These are phyloP conservation scores for Madurella fahalii DNA, from an alignment of 2,329 filamentous ascomycete genomes.

Conservation along the genomic window DNA sequence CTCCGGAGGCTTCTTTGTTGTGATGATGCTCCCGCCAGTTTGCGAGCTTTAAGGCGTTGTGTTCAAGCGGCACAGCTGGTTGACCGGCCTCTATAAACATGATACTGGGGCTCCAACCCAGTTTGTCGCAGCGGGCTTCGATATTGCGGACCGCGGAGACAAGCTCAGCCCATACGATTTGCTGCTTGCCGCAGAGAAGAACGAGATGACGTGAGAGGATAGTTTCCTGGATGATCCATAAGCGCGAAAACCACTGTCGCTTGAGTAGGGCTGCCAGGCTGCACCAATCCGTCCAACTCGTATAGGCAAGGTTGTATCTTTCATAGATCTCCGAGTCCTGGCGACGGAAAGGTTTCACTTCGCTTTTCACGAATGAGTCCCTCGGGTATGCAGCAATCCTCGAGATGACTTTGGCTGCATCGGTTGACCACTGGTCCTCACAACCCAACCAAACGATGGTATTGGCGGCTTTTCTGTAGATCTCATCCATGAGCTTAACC, in stretches of 20 bases:
- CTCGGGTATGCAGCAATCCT: constrained; percentile 6
- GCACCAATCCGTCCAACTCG: constrained; percentile 15
- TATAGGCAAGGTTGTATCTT: constrained; percentile 2
- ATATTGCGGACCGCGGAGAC: constrained; percentile 10
- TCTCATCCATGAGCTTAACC: constrained; percentile 14
- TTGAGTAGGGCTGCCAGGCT: constrained; percentile 15
- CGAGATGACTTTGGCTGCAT: constrained; percentile 2
- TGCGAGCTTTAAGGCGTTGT: constrained; percentile 11
- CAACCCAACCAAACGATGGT: constrained; percentile 14
- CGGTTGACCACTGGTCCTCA: constrained; percentile 6
- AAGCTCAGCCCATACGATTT: constrained; percentile 4
- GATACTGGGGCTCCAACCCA: constrained; percentile 13
- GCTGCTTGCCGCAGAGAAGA: constrained; percentile 8
- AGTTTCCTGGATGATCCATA: constrained; percentile 17
- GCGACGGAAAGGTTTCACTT: constrained; percentile 4
- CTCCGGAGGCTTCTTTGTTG: background rate
- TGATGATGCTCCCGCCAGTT: constrained; percentile 10
- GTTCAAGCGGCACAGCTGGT: constrained; percentile 13
- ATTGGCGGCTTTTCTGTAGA: constrained; percentile 8
- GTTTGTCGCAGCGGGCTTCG: constrained; percentile 8
- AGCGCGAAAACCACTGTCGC: constrained; percentile 15
- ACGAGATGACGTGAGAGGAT: constrained; percentile 6
- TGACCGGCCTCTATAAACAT: constrained; percentile 14
- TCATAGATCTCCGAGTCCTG: constrained; percentile 6
- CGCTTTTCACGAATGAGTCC: constrained; percentile 1